A percentile compares a stretch with the other conserved stretches of the same genome.
These are phyloP conservation scores for Clonostachys solani DNA, from an alignment of 2,329 filamentous ascomycete genomes.

Conservation along the genomic window DNA sequence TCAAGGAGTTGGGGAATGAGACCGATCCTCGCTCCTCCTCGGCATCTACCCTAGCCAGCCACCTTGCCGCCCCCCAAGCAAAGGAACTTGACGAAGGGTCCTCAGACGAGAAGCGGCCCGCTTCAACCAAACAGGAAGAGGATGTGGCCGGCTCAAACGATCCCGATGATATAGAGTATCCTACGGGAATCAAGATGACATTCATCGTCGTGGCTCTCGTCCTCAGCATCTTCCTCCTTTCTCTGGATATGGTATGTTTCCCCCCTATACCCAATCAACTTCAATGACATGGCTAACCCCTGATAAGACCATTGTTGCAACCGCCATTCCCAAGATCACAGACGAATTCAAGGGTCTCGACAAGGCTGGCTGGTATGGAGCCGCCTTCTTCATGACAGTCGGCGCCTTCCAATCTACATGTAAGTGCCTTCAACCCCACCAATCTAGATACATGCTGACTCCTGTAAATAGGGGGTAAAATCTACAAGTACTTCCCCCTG, in stretches of 20 bases:
- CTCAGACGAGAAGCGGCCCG: too few species aligned
- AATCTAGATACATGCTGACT: conserved; percentile 2
- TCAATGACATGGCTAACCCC: neutral
- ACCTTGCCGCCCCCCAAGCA: too few species aligned
- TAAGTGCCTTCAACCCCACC: conserved; percentile 12
- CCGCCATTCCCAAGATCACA: conserved; percentile 52
- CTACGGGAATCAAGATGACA: conserved; percentile 27
- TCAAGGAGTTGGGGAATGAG: too few species aligned
- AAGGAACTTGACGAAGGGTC: too few species aligned
- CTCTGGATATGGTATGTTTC: conserved; percentile 36
- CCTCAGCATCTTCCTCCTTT: conserved; percentile 42
- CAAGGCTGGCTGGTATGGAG: conserved; percentile 56
- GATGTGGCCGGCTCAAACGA: too few species aligned
- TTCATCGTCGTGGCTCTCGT: conserved; percentile 42
- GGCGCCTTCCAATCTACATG: conserved; percentile 38
- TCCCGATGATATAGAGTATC: conserved; percentile 22
- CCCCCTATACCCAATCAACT: neutral
- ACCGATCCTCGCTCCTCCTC: too few species aligned
- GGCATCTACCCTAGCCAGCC: too few species aligned
- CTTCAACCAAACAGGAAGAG: too few species aligned
- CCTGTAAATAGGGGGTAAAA: conserved; percentile 32
- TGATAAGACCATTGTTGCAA: conserved; percentile 48
- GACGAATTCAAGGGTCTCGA: conserved; percentile 45
- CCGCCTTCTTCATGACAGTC: conserved; percentile 46
- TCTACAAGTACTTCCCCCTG: conserved; percentile 47